Conservation (phyloP, 2,329 filamentous ascomycete species). For the Periglandula ipomoeae region DNA sequence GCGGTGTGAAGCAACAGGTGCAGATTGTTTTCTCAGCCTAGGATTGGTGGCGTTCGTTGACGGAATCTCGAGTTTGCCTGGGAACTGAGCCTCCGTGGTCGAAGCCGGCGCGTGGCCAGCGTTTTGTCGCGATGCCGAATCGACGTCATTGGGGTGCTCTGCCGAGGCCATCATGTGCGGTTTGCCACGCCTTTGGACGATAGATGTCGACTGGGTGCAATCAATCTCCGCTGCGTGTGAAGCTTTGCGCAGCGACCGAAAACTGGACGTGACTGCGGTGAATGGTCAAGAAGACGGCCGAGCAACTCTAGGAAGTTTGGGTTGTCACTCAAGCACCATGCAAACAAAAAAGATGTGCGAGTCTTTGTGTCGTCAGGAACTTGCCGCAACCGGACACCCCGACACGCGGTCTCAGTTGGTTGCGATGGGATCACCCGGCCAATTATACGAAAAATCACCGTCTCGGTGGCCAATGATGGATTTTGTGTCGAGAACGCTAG, state of each 20-base stretch:
- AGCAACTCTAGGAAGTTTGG: not conserved
- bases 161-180: not conserved
- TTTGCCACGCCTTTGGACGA: not conserved
- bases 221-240: not conserved
- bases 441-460: too few relatives aligned
- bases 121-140: not conserved
- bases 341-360: too few relatives aligned
- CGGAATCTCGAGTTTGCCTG: constrained; percentile 3
- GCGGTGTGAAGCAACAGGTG: not conserved
- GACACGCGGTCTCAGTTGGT: not conserved
- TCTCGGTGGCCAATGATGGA: too few relatives aligned
- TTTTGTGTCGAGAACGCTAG: too few relatives aligned
- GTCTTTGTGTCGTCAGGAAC: too few relatives aligned
- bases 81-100: not conserved
- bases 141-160: not conserved
- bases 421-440: not conserved
- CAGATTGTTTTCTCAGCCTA: not conserved
- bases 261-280: not conserved
- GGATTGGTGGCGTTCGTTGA: not conserved
- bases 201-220: not conserved
- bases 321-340: not conserved
- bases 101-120: too few relatives aligned
- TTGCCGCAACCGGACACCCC: not conserved
- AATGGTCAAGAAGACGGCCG: not conserved
- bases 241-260: not conserved